Conservation (phyloP, 1,284 basidiomycete genomes). For the Farysia itapuensis region DNA sequence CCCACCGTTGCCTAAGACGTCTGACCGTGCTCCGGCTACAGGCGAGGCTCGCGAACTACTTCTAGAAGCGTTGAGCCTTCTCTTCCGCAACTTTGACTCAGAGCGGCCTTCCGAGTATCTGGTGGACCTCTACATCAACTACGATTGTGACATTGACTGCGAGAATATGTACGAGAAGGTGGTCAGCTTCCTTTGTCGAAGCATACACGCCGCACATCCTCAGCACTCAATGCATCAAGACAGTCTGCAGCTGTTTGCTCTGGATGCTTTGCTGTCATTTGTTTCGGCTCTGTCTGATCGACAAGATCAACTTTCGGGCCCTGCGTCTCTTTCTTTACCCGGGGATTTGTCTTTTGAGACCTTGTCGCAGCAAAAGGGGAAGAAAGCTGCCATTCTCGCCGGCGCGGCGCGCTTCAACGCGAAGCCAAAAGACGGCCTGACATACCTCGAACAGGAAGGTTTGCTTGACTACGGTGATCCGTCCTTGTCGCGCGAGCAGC, state of each 20-base stretch:
- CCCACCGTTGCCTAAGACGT: conserved; percentile 65
- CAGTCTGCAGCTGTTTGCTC: conserved; percentile 79
- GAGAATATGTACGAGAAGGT: conserved; percentile 92
- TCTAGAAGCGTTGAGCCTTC: conserved; percentile 80
- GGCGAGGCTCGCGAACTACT: conserved; percentile 87
- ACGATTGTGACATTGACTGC: conserved; percentile 94
- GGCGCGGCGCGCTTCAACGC: conserved; percentile 87
- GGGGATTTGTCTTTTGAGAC: conserved; percentile 64
- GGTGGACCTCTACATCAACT: conserved; percentile 93
- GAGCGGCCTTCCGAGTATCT: conserved; percentile 72
- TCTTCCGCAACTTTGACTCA: conserved; percentile 64
- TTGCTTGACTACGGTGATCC: conserved; percentile 66
- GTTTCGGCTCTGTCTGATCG: conserved; percentile 85
- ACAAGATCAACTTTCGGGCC: conserved; percentile 64
- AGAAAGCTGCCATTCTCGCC: conserved; percentile 80
- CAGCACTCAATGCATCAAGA: conserved; percentile 81
- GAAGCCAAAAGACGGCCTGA: conserved; percentile 92
- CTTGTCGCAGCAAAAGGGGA: conserved; percentile 74
- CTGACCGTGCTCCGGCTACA: conserved; percentile 66
- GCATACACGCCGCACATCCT: conserved; percentile 59
- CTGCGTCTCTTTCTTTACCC: conserved; percentile 10
- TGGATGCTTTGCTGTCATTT: conserved; percentile 84
- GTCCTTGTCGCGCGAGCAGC: conserved; percentile 42
- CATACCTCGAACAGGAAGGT: conserved; percentile 68
- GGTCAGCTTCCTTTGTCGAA: conserved; percentile 75